Percentiles rank a stretch among this genome's conserved stretches.
These are phyloP conservation scores for Mycosphaerella arachidis DNA, from an alignment of 2,329 filamentous ascomycete genomes.

Conservation along the genomic window DNA sequence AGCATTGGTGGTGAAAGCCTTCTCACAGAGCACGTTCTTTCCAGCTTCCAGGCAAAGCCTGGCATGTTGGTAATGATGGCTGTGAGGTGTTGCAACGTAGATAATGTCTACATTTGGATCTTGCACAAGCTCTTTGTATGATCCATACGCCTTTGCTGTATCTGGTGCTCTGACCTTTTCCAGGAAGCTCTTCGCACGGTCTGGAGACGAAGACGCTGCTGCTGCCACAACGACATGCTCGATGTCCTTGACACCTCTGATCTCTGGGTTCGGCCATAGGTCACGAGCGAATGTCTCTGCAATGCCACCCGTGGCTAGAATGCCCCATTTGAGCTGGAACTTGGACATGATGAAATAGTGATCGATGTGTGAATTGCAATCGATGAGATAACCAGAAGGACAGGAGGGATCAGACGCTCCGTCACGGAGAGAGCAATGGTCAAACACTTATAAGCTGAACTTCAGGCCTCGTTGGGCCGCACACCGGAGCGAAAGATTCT, in stretches of 20 bases:
- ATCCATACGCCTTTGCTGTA: slow-evolving; percentile 68
- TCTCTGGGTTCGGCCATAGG: slow-evolving; percentile 67
- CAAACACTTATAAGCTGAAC: neutral
- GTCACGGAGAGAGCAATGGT: neutral
- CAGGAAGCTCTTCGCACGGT: slow-evolving; percentile 69
- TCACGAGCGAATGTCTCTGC: slow-evolving; percentile 63
- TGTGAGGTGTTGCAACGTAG: slow-evolving; percentile 87
- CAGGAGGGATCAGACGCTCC: neutral
- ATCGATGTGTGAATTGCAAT: neutral
- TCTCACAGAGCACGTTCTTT: slow-evolving; percentile 88
- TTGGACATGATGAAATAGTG: slow-evolving; percentile 27
- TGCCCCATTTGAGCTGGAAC: slow-evolving; percentile 38
- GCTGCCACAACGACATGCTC: slow-evolving; percentile 74
- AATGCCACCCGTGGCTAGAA: slow-evolving; percentile 48
- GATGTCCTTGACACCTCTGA: slow-evolving; percentile 66
- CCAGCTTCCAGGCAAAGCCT: slow-evolving; percentile 79
- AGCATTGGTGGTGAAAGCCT: slow-evolving; percentile 81
- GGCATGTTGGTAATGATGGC: slow-evolving; percentile 86
- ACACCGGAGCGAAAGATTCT: neutral
- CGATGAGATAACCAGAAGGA: neutral
- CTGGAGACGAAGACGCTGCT: slow-evolving; percentile 69
- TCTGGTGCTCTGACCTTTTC: slow-evolving; percentile 63
- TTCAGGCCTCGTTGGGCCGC: neutral
- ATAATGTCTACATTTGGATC: slow-evolving; percentile 78
- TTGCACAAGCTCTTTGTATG: slow-evolving; percentile 74